Evolutionary conservation across 371 early-diverging fungal species (phyloP).

Genomic region (Mucor mucedo): DNA sequence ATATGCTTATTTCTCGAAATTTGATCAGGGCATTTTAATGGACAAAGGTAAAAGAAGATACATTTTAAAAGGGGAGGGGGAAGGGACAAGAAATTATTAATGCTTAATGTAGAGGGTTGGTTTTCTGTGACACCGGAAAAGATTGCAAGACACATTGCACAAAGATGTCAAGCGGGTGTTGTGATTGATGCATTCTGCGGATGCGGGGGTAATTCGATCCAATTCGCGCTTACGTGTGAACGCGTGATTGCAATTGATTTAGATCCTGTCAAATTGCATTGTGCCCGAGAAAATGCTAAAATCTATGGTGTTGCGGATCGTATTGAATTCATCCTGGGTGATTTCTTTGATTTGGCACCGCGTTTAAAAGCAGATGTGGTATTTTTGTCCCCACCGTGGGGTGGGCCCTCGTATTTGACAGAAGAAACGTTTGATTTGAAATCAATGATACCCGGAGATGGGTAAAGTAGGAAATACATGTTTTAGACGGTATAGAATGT

Average conservation of each 20-base stretch:
- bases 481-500: not conserved
- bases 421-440: constrained; percentile 67
- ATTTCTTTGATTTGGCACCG: constrained; percentile 77
- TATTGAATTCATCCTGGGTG: constrained; percentile 90
- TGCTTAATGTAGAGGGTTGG: constrained; percentile 78
- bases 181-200: constrained; percentile 96
- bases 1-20: constrained; percentile 79
- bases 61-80: too few relatives aligned
- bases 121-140: constrained; percentile 96
- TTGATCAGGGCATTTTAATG: constrained; percentile 85
- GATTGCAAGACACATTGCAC: constrained; percentile 86
- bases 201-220: constrained; percentile 95
- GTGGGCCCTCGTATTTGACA: constrained; percentile 64
- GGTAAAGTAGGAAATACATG: constrained; percentile 52
- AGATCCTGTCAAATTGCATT: constrained; percentile 78
- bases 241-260: constrained; percentile 95
- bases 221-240: constrained; percentile 88
- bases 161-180: constrained; percentile 68
- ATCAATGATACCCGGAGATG: constrained; percentile 76
- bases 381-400: constrained; percentile 96
- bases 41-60: constrained; percentile 66
- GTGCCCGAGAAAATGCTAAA: constrained; percentile 86
- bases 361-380: constrained; percentile 79
- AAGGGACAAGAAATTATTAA: not conserved
- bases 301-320: constrained; percentile 91